Conservation (phyloP, 2,329 filamentous ascomycete species). For the Neopestalotiopsis rosae region DNA sequence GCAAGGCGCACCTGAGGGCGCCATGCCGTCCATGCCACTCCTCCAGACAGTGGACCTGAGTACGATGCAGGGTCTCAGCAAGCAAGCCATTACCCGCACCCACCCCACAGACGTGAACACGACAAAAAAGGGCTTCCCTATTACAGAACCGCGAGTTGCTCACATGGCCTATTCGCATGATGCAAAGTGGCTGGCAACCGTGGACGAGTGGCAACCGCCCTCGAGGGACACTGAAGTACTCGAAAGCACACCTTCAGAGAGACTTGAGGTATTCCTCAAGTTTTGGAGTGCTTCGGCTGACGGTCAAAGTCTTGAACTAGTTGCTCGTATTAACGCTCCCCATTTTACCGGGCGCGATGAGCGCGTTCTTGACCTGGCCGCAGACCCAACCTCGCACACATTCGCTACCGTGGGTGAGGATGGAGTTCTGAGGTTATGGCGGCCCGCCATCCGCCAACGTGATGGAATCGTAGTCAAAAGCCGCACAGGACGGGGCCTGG, state of each 20-base stretch:
- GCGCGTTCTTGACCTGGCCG: conserved; percentile 73
- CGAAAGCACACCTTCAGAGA: conserved; percentile 49
- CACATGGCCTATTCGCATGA: conserved; percentile 78
- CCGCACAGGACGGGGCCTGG: conserved; percentile 60
- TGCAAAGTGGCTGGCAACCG: conserved; percentile 87
- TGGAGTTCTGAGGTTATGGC: conserved; percentile 79
- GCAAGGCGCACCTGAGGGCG: conserved; percentile 58
- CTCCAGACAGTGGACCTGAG: conserved; percentile 90
- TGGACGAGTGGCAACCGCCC: conserved; percentile 88
- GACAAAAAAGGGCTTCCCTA: conserved; percentile 71
- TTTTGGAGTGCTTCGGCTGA: conserved; percentile 77
- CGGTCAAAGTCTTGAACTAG: conserved; percentile 67
- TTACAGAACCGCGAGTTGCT: conserved; percentile 80
- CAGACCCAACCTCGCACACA: conserved; percentile 70
- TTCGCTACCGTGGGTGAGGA: conserved; percentile 90
- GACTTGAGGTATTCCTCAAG: conserved; percentile 81
- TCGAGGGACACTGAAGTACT: conserved; percentile 69
- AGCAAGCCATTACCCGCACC: conserved; percentile 87
- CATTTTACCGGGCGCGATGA: conserved; percentile 66
- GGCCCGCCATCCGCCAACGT: conserved; percentile 70
- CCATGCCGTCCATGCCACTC: conserved; percentile 56
- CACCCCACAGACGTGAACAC: conserved; percentile 83
- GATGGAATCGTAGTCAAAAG: conserved; percentile 71
- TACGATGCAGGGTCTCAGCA: conserved; percentile 76
- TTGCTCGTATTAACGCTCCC: conserved; percentile 83